Percentiles rank a stretch among this genome's conserved stretches.
Conservation (phyloP, 2,329 filamentous ascomycete genomes). For the Thelonectria rubi region DNA sequence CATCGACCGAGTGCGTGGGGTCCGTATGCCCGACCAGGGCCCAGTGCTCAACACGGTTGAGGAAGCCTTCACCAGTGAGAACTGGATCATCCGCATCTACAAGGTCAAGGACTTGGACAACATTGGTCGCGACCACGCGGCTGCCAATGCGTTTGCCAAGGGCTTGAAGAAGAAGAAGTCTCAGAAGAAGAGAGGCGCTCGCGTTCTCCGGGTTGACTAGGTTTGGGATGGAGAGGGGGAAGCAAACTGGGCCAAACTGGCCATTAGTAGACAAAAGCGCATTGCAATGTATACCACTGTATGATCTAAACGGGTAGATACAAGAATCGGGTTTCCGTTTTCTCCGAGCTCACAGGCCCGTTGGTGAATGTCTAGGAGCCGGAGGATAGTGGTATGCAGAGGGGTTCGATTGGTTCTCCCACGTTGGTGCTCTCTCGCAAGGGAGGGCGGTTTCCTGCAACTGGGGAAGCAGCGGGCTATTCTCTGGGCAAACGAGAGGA, state of each 20-base stretch:
- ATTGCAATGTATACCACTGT: constrained; percentile 52
- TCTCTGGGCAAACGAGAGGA: too few relatives aligned
- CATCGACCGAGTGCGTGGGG: constrained; percentile 85
- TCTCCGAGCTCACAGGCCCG: not conserved
- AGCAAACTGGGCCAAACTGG: constrained; percentile 34
- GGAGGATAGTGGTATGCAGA: too few relatives aligned
- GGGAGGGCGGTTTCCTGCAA: too few relatives aligned
- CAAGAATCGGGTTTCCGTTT: constrained; percentile 17
- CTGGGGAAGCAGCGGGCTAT: too few relatives aligned
- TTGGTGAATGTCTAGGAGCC: not conserved
- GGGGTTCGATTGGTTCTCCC: too few relatives aligned
- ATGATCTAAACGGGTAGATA: constrained; percentile 39
- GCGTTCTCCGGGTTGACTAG: constrained; percentile 77
- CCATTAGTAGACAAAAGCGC: constrained; percentile 48
- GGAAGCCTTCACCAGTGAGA: constrained; percentile 98
- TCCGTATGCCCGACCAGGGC: constrained; percentile 81
- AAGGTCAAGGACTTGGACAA: constrained; percentile 99
- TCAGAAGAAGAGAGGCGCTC: constrained; percentile 75
- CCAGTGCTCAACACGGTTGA: constrained; percentile 89
- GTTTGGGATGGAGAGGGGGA: constrained; percentile 28
- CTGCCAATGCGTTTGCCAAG: constrained; percentile 74
- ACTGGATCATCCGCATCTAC: constrained; percentile 99
- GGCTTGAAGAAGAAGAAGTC: constrained; percentile 86
- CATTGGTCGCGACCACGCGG: constrained; percentile 84
- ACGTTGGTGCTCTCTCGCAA: too few relatives aligned